Evolutionary conservation across 176 grass and related monocot species (phyloP).

Genomic region (Cymbopogon citratus): DNA sequence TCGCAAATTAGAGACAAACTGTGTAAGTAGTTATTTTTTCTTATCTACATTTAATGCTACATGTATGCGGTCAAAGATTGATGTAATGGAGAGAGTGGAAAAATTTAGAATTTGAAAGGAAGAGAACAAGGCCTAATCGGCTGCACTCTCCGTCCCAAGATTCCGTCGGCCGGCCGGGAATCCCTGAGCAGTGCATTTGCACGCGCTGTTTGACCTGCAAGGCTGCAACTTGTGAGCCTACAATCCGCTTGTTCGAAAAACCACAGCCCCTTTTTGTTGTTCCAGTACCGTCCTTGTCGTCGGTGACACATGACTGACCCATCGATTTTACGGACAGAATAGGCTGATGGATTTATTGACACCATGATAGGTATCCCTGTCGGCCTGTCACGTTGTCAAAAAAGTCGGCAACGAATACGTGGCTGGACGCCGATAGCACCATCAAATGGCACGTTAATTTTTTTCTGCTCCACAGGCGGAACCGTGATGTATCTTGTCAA

Average conservation of each 20-base stretch:
- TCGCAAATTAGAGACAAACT: too few relatives aligned
- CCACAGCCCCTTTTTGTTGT: neutral
- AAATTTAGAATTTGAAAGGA: too few relatives aligned
- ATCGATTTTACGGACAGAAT: neutral
- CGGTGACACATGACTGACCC: neutral
- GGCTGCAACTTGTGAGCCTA: neutral
- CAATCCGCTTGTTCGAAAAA: neutral
- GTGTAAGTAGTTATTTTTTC: too few relatives aligned
- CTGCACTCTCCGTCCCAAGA: neutral
- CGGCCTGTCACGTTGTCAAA: too few relatives aligned
- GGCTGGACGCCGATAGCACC: neutral
- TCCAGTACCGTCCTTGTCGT: constrained; percentile 16
- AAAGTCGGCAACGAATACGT: neutral
- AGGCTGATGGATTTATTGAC: neutral
- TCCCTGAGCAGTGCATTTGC: constrained; percentile 10
- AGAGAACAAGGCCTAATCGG: too few relatives aligned
- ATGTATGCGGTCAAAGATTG: too few relatives aligned
- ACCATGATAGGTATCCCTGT: too few relatives aligned
- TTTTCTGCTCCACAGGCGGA: neutral
- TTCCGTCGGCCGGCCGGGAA: neutral
- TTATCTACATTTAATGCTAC: too few relatives aligned
- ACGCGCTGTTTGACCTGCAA: neutral
- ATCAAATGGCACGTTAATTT: neutral
- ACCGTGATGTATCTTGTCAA: neutral
- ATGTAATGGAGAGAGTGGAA: too few relatives aligned